These are phyloP conservation scores for Cajanus cajan DNA, from an alignment of 306 rosid species.

Conservation along the genomic window DNA sequence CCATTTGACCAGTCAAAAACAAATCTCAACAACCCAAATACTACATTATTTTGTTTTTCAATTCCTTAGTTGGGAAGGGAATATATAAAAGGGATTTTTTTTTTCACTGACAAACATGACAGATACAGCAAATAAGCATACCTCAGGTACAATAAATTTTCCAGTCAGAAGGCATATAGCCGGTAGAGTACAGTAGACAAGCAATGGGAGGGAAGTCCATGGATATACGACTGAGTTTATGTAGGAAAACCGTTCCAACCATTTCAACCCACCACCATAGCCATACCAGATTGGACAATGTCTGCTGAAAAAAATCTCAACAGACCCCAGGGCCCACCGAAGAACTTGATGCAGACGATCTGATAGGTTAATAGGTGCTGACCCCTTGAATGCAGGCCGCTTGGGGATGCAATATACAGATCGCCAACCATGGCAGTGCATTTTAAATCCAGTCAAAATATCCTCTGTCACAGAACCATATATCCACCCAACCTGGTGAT, in stretches of 20 bases:
- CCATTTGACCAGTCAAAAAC: neutral
- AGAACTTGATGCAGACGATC: slow-evolving; percentile 98
- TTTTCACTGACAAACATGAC: neutral
- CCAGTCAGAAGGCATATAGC: slow-evolving; percentile 96
- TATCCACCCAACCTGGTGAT: slow-evolving; percentile 88
- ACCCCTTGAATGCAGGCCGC: slow-evolving; percentile 91
- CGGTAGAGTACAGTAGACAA: slow-evolving; percentile 85
- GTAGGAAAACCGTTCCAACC: slow-evolving; percentile 82
- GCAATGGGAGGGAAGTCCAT: slow-evolving; percentile 87
- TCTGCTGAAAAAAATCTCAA: slow-evolving; percentile 88
- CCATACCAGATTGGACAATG: slow-evolving; percentile 98
- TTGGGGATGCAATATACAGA: slow-evolving; percentile 96
- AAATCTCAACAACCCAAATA: neutral
- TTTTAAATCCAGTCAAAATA: slow-evolving; percentile 97
- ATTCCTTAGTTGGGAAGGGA: neutral
- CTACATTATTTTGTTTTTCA: neutral
- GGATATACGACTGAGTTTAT: slow-evolving; percentile 92
- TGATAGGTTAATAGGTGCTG: slow-evolving; percentile 93
- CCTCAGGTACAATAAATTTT: slow-evolving; percentile 95
- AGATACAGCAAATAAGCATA: slow-evolving; percentile 35
- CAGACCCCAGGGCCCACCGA: slow-evolving; percentile 98
- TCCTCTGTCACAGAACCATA: slow-evolving; percentile 99
- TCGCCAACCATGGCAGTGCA: slow-evolving; percentile 99
- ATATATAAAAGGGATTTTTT: neutral
- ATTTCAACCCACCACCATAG: slow-evolving; percentile 87